These are phyloP conservation scores for Zarea fungicola DNA, from an alignment of 2,329 filamentous ascomycete species.

Conservation along the genomic window DNA sequence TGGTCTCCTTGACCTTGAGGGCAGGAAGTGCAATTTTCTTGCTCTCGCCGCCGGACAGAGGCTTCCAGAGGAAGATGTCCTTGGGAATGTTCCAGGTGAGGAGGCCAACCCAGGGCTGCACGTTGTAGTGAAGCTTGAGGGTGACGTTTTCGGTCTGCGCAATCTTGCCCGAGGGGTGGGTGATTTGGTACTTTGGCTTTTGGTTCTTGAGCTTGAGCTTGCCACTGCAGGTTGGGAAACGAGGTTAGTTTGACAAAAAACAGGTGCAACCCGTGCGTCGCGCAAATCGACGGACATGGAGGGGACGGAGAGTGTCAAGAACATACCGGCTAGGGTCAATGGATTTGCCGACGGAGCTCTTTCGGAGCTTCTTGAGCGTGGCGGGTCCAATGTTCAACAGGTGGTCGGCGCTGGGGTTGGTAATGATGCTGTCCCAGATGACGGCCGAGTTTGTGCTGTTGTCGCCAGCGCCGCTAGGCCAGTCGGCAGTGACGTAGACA, in stretches of 20 bases:
- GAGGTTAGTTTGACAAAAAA: slow-evolving; percentile 1
- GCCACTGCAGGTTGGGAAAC: slow-evolving; percentile 48
- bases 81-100: slow-evolving; percentile 70
- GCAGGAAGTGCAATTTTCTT: slow-evolving; percentile 59
- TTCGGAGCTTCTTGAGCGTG: slow-evolving; percentile 57
- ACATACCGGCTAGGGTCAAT: slow-evolving; percentile 53
- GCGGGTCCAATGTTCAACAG: slow-evolving; percentile 55
- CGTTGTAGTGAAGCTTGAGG: slow-evolving; percentile 85
- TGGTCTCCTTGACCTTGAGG: slow-evolving; percentile 52
- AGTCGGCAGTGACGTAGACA: slow-evolving; percentile 85
- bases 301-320: background rate
- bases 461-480: slow-evolving; percentile 42
- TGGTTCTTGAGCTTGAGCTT: slow-evolving; percentile 75
- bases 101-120: slow-evolving; percentile 92
- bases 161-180: slow-evolving; percentile 76
- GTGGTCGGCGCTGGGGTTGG: slow-evolving; percentile 61
- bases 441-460: slow-evolving; percentile 64
- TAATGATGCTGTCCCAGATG: slow-evolving; percentile 95
- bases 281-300: background rate
- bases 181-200: slow-evolving; percentile 95
- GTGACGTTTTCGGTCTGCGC: slow-evolving; percentile 68
- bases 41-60: slow-evolving; percentile 59
- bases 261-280: background rate
- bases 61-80: slow-evolving; percentile 59
- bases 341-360: slow-evolving; percentile 53